These are phyloP conservation scores for Bipolaris cookei DNA, from an alignment of 2,329 filamentous ascomycete genomes.

Conservation along the genomic window DNA sequence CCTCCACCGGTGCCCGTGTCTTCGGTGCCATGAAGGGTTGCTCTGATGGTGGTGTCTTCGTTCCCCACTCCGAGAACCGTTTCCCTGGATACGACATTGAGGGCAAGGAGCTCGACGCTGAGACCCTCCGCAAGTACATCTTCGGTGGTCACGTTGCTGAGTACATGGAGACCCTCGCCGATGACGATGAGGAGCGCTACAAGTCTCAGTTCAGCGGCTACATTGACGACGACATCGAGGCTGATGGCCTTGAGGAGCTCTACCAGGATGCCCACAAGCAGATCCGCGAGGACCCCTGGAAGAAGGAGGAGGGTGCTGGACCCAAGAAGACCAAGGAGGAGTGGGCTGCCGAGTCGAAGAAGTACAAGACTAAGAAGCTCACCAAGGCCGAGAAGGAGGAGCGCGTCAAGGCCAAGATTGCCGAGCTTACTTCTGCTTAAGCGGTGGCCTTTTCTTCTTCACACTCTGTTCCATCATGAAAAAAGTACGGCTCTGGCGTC, in stretches of 20 bases:
- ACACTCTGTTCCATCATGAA: conserved; percentile 35
- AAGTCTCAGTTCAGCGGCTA: conserved; percentile 98
- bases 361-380: conserved; percentile 80
- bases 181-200: conserved; percentile 99
- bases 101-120: conserved; percentile 95
- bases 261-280: conserved; percentile 94
- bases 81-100: conserved; percentile 99
- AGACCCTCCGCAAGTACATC: conserved; percentile 99
- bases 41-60: conserved; percentile 94
- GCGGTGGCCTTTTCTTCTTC: conserved; percentile 22
- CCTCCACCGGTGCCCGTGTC: conserved; percentile 97
- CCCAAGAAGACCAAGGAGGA: conserved; percentile 97
- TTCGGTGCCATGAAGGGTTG: conserved; percentile 99
- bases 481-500: conserved; percentile 48
- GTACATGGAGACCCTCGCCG: conserved; percentile 99
- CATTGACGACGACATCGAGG: conserved; percentile 95
- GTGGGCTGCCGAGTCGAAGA: conserved; percentile 94
- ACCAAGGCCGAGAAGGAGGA: conserved; percentile 82
- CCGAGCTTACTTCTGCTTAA: conserved; percentile 67
- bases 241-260: conserved; percentile 94
- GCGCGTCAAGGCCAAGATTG: conserved; percentile 90
- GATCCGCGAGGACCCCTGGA: conserved; percentile 97
- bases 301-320: conserved; percentile 78
- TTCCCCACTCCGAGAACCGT: conserved; percentile 99
- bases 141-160: conserved; percentile 97